Evolutionary conservation across 148 eudicot genomes (phyloP).

Genomic region (Rhododendron ovatum): DNA sequence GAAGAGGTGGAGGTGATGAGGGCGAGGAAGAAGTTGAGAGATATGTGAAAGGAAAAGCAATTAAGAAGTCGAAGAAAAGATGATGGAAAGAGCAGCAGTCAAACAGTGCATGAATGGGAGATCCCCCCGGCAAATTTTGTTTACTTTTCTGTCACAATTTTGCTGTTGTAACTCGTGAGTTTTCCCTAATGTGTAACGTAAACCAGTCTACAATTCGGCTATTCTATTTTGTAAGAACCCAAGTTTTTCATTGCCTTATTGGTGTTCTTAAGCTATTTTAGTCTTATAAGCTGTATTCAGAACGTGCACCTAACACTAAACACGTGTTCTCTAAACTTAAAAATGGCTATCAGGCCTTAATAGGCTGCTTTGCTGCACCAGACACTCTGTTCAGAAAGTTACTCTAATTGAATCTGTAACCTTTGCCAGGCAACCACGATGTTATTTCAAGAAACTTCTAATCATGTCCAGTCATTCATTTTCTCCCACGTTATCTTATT

Average conservation of each 20-base stretch:
- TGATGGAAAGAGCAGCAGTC: not conserved
- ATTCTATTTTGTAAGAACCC: not conserved
- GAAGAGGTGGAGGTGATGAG: constrained; percentile 46
- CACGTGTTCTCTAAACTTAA: not conserved
- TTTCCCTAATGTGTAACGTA: not conserved
- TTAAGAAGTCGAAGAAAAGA: constrained; percentile 21
- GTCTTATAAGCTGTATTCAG: not conserved
- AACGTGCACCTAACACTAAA: not conserved
- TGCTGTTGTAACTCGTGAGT: not conserved
- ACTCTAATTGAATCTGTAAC: not conserved
- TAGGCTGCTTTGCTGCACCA: not conserved
- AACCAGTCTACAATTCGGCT: not conserved
- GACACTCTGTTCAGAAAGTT: not conserved
- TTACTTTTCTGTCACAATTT: not conserved
- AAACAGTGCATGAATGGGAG: not conserved
- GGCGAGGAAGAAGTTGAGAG: constrained; percentile 56
- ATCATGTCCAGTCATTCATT: too few species aligned
- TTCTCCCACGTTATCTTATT: too few species aligned
- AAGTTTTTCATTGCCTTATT: not conserved
- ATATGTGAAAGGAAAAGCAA: constrained; percentile 19
- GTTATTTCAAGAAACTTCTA: too few species aligned
- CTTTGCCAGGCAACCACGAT: not conserved
- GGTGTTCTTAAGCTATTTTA: not conserved
- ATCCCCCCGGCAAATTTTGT: not conserved
- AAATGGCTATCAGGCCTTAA: not conserved